Percentiles rank a stretch among this genome's conserved stretches.
phyloP scores from a whole-genome alignment of 2,329 filamentous ascomycete species.

The Penicillium occitanis region DNA sequence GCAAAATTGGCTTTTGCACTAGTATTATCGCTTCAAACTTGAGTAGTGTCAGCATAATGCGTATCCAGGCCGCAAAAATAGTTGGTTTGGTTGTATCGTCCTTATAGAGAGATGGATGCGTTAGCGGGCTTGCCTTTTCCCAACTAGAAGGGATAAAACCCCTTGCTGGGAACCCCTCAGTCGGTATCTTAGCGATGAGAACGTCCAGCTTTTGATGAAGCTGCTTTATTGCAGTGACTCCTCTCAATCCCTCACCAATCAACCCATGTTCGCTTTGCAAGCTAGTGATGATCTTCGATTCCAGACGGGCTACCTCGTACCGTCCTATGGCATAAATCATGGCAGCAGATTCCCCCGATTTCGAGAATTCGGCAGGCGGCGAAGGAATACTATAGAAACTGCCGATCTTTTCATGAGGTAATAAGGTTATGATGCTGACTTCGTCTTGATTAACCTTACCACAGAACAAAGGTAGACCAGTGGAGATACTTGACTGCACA shows the following conservation, averaged over 20 bases:
- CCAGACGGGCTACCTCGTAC: constrained; percentile 8
- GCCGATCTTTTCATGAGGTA: not conserved
- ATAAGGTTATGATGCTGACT: not conserved
- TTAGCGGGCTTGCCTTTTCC: not conserved
- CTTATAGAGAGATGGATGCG: not conserved
- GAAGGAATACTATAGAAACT: not conserved
- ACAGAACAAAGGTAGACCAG: constrained; percentile 24
- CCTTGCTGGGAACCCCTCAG: not conserved
- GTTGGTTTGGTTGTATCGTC: not conserved
- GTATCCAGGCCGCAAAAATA: not conserved
- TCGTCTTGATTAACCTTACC: not conserved
- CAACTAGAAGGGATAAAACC: not conserved
- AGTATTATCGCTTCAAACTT: not conserved
- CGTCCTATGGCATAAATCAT: constrained; percentile 15
- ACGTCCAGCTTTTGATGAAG: not conserved
- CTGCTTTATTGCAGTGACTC: not conserved
- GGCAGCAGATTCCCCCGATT: constrained; percentile 4
- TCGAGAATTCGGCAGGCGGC: not conserved
- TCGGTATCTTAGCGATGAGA: not conserved
- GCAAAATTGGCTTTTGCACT: not conserved
- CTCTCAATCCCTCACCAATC: not conserved
- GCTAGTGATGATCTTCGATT: not conserved
- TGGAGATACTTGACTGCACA: constrained; percentile 26
- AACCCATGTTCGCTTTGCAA: not conserved
- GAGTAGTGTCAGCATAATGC: not conserved